Conservation (phyloP, 345 rosid species). For the Citrus unshiu region DNA sequence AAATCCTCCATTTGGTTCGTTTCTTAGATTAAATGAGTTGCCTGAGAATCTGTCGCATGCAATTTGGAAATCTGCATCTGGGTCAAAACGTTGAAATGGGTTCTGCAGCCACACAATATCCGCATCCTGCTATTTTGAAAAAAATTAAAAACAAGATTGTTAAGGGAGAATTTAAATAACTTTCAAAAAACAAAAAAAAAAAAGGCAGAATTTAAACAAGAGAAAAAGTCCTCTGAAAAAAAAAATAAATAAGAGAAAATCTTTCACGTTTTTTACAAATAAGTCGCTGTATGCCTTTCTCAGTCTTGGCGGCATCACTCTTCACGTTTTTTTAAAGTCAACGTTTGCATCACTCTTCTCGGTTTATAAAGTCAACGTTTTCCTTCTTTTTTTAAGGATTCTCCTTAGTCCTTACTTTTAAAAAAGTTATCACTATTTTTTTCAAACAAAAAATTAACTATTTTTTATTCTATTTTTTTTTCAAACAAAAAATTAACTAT, state of each 20-base stretch:
- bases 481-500: background rate
- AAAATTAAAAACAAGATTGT: background rate
- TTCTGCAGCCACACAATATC: constrained; percentile 78
- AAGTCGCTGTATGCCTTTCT: background rate
- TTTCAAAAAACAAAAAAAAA: too few relatives aligned
- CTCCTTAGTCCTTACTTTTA: too few relatives aligned
- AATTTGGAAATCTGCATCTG: constrained; percentile 70
- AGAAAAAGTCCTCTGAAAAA: too few relatives aligned
- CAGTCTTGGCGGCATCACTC: background rate
- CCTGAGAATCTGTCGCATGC: constrained; percentile 65
- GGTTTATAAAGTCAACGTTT: background rate
- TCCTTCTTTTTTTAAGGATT: too few relatives aligned
- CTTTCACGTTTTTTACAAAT: background rate
- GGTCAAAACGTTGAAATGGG: constrained; percentile 62
- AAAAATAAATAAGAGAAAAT: background rate
- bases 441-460: background rate
- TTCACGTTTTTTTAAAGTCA: background rate
- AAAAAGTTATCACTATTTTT: background rate
- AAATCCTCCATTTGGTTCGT: constrained; percentile 72
- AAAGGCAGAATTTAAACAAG: too few relatives aligned
- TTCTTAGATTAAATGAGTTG: constrained; percentile 32
- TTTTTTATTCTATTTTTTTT: background rate
- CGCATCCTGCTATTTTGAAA: constrained; percentile 47
- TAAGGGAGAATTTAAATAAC: too few relatives aligned
- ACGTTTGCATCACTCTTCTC: background rate